These are phyloP conservation scores for Verticillium longisporum DNA, from an alignment of 2,329 filamentous ascomycete genomes.

Conservation along the genomic window DNA sequence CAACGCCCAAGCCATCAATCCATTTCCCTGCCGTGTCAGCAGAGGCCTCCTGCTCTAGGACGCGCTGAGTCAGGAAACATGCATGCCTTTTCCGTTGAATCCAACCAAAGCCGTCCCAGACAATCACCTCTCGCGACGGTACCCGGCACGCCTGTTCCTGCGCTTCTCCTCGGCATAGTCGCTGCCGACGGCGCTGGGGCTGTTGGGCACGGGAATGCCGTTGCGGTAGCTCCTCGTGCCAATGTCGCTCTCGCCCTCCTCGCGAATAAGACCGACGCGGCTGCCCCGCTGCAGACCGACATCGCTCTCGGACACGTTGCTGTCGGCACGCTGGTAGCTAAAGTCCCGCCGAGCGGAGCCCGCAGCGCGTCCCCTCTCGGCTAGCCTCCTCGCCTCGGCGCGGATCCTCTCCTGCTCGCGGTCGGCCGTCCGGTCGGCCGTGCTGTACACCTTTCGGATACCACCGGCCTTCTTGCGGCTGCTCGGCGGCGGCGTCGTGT, in stretches of 20 bases:
- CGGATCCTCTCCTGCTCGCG: constrained; percentile 49
- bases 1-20: background rate
- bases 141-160: constrained; percentile 28
- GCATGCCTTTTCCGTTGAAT: too few species aligned
- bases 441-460: constrained; percentile 57
- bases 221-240: constrained; percentile 54
- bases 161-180: constrained; percentile 38
- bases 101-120: background rate
- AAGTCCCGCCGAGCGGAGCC: constrained; percentile 37
- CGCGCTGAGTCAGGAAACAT: too few species aligned
- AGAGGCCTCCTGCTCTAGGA: too few species aligned
- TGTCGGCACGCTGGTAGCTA: constrained; percentile 43
- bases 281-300: constrained; percentile 17
- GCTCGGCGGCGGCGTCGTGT: constrained; percentile 49
- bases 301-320: constrained; percentile 20
- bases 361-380: constrained; percentile 41
- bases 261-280: constrained; percentile 24
- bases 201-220: constrained; percentile 43
- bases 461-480: constrained; percentile 39
- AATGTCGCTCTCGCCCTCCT: constrained; percentile 38
- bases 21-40: background rate
- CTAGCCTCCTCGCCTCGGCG: constrained; percentile 48
- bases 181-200: constrained; percentile 20
- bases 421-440: constrained; percentile 44
- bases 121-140: constrained; percentile 16